Conservation (phyloP, 2,329 filamentous ascomycete species). For the Biscogniauxia mediterranea region DNA sequence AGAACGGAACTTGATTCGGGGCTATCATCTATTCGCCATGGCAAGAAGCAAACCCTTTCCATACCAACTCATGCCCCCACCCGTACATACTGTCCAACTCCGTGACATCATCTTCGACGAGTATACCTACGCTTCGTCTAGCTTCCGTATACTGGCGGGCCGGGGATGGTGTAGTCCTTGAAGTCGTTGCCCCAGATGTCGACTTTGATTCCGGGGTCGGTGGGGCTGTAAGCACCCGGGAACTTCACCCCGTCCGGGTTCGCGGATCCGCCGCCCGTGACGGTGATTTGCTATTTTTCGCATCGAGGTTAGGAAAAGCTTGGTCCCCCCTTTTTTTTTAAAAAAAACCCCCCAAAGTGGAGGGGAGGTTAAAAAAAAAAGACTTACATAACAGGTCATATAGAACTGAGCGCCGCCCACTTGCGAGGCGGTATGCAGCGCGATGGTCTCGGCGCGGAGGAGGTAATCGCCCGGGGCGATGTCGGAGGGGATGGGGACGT, state of each 20-base stretch:
- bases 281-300: constrained; percentile 40
- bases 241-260: constrained; percentile 43
- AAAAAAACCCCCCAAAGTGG: no score
- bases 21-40: background rate
- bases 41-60: background rate
- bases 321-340: no score
- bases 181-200: constrained; percentile 41
- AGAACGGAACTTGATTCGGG: background rate
- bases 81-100: background rate
- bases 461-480: constrained; percentile 42
- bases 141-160: constrained; percentile 33
- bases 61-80: background rate
- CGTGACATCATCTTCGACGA: background rate
- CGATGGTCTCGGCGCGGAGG: constrained; percentile 42
- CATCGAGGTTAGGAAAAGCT: background rate
- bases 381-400: constrained; percentile 27
- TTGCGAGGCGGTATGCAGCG: constrained; percentile 37
- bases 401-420: constrained; percentile 27
- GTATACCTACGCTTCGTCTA: constrained; percentile 3
- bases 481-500: constrained; percentile 37
- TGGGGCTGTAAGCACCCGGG: constrained; percentile 46
- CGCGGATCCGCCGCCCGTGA: constrained; percentile 43
- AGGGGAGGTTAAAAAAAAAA: background rate
- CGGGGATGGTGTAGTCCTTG: constrained; percentile 38
- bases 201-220: constrained; percentile 47